These are phyloP conservation scores for Acarospora socialis DNA, from an alignment of 2,329 filamentous ascomycete genomes.

Conservation along the genomic window DNA sequence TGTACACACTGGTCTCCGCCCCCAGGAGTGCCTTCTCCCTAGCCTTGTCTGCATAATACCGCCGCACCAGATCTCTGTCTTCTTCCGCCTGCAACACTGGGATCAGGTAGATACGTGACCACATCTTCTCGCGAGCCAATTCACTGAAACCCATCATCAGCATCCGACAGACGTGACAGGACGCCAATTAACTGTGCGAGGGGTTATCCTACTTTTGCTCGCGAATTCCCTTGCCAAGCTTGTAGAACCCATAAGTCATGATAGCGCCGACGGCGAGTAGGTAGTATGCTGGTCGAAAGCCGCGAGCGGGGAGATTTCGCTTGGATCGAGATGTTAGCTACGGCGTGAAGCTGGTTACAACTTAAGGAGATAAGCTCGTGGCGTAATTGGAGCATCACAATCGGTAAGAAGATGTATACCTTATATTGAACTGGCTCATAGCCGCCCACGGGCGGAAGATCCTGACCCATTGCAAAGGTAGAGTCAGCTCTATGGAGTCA, in stretches of 20 bases:
- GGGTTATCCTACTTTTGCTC: constrained; percentile 94
- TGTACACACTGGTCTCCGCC: constrained; percentile 69
- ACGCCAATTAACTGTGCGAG: too few species aligned
- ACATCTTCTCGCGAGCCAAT: constrained; percentile 93
- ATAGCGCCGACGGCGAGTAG: constrained; percentile 61
- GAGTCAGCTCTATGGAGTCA: too few species aligned
- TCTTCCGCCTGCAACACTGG: constrained; percentile 91
- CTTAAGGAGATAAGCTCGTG: constrained; percentile 3
- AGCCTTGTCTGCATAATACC: constrained; percentile 72
- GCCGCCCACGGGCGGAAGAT: constrained; percentile 90
- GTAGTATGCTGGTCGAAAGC: constrained; percentile 72
- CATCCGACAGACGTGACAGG: too few species aligned
- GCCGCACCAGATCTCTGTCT: constrained; percentile 83
- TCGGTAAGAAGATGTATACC: constrained; percentile 36
- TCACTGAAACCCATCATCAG: constrained; percentile 64
- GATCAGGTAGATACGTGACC: constrained; percentile 88
- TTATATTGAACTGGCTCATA: constrained; percentile 97
- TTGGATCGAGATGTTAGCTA: too few species aligned
- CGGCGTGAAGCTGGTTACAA: too few species aligned
- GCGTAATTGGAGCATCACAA: constrained; percentile 3
- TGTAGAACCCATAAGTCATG: constrained; percentile 86
- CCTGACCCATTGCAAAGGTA: constrained; percentile 99
- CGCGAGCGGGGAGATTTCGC: constrained; percentile 84
- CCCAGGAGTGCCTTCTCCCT: constrained; percentile 85
- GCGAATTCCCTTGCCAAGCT: constrained; percentile 64